Percentiles rank a stretch among this genome's conserved stretches.
Conservation (phyloP, 1,284 basidiomycete genomes). For the Pascua sp. region DNA sequence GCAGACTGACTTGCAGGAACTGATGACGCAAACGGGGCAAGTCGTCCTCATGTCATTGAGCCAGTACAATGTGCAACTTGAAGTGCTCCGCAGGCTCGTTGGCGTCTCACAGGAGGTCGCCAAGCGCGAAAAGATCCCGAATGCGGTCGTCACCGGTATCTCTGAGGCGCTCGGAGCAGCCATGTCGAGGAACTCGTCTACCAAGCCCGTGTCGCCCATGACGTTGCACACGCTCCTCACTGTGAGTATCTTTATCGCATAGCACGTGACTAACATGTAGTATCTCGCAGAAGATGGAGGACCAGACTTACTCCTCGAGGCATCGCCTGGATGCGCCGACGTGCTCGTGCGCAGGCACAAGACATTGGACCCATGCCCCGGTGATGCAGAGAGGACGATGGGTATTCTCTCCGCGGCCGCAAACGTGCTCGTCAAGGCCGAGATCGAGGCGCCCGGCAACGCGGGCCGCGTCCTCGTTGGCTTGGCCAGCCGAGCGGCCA, state of each 20-base stretch:
- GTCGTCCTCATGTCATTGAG: slow-evolving; percentile 28
- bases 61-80: slow-evolving; percentile 21
- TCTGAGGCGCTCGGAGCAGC: slow-evolving; percentile 26
- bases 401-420: slow-evolving; percentile 21
- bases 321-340: slow-evolving; percentile 23
- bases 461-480: slow-evolving; percentile 15
- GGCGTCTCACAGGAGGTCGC: slow-evolving; percentile 10
- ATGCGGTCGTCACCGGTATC: slow-evolving; percentile 29
- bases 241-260: slow-evolving; percentile 9
- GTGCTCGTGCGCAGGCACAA: slow-evolving; percentile 32
- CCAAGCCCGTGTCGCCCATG: slow-evolving; percentile 16
- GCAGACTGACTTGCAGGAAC: background rate
- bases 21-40: slow-evolving; percentile 27
- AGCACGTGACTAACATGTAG: slow-evolving; percentile 1
- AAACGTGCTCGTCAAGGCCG: slow-evolving; percentile 27
- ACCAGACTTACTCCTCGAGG: slow-evolving; percentile 18
- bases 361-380: slow-evolving; percentile 1
- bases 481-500: slow-evolving; percentile 20
- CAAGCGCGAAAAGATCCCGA: slow-evolving; percentile 14
- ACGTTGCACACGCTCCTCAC: slow-evolving; percentile 28
- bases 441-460: slow-evolving; percentile 20
- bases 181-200: slow-evolving; percentile 9
- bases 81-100: slow-evolving; percentile 8
- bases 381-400: slow-evolving; percentile 19
- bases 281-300: slow-evolving; percentile 6